Conservation (phyloP, 208 protist genomes). For the Zelonia costaricensis region DNA sequence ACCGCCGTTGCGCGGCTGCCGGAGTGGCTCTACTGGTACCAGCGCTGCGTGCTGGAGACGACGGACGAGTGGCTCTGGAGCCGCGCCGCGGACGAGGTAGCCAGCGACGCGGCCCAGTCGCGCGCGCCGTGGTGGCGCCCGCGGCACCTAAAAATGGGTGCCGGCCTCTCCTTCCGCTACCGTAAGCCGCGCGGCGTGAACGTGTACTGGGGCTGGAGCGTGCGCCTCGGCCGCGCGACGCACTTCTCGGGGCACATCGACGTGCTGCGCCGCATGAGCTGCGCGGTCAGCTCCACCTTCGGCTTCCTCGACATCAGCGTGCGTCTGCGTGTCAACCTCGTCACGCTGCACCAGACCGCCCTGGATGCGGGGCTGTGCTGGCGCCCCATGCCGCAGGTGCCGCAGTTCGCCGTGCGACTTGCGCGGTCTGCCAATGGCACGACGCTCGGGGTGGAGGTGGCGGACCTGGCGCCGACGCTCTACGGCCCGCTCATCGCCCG, state of each 20-base stretch:
- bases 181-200: constrained; percentile 73
- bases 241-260: constrained; percentile 67
- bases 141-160: constrained; percentile 58
- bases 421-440: constrained; percentile 48
- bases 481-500: constrained; percentile 20
- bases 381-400: constrained; percentile 38
- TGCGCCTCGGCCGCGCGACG: constrained; percentile 41
- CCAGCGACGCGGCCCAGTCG: constrained; percentile 8
- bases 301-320: constrained; percentile 48
- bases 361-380: constrained; percentile 62
- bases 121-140: constrained; percentile 42
- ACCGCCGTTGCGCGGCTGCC: neutral
- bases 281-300: constrained; percentile 52
- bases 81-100: constrained; percentile 18
- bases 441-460: constrained; percentile 47
- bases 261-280: constrained; percentile 69
- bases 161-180: constrained; percentile 65
- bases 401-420: constrained; percentile 36
- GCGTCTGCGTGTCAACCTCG: constrained; percentile 69
- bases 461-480: constrained; percentile 41
- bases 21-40: constrained; percentile 27
- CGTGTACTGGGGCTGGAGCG: constrained; percentile 66
- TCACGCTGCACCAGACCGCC: constrained; percentile 75
- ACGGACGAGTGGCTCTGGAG: constrained; percentile 35
- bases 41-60: constrained; percentile 24